Conservation (phyloP, 768 basidiomycete species). For the Russula ochroleuca region DNA sequence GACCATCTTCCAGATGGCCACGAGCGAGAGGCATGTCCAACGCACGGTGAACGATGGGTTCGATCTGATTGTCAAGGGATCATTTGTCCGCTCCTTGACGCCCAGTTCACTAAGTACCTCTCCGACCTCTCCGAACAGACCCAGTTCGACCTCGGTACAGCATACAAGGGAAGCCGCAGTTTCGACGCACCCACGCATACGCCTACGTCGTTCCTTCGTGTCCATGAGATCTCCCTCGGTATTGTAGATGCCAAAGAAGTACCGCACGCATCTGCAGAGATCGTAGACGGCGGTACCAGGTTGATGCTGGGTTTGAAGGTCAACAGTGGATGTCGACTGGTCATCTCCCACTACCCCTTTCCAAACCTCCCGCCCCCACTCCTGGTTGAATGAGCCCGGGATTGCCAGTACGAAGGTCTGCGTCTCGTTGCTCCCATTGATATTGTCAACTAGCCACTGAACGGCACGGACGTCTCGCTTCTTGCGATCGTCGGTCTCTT, state of each 20-base stretch:
- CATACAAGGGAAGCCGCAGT: neutral
- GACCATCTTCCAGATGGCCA: neutral
- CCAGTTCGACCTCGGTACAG: neutral
- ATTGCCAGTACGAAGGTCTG: slow-evolving; percentile 10
- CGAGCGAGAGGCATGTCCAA: neutral
- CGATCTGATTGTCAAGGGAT: neutral
- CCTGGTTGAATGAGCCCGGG: slow-evolving; percentile 14
- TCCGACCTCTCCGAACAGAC: neutral
- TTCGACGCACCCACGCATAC: neutral
- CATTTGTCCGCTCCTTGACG: neutral
- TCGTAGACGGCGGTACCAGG: neutral
- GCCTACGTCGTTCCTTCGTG: neutral
- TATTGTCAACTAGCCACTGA: slow-evolving; percentile 12
- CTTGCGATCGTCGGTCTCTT: neutral
- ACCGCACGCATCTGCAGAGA: neutral
- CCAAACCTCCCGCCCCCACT: slow-evolving; percentile 16
- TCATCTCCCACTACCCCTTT: neutral
- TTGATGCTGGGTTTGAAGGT: neutral
- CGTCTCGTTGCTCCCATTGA: slow-evolving; percentile 4
- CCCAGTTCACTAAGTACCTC: neutral
- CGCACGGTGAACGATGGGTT: neutral
- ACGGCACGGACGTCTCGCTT: slow-evolving; percentile 5
- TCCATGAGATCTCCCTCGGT: neutral
- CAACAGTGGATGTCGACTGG: neutral
- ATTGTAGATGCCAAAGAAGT: neutral